Conservation (phyloP, 805 yeast genomes). For the Candida incommunis region DNA sequence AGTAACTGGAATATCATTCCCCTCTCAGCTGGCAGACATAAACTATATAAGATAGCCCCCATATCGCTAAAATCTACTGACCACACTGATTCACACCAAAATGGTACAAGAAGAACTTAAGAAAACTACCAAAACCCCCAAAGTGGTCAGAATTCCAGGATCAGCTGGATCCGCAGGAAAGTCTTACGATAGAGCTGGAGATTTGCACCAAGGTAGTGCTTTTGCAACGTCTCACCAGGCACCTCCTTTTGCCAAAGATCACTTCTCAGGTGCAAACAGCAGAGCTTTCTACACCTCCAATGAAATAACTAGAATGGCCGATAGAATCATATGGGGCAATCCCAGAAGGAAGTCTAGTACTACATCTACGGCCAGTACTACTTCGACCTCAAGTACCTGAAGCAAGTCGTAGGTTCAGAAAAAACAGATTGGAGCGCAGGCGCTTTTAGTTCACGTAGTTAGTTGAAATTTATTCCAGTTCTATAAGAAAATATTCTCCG, state of each 20-base stretch:
- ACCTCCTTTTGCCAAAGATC: neutral
- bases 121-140: neutral
- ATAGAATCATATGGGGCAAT: neutral
- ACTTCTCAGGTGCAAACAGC: neutral
- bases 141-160: neutral
- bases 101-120: neutral
- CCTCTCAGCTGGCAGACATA: too few species aligned
- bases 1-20: too few species aligned
- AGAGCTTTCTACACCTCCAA: neutral
- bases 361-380: neutral
- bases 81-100: too few species aligned
- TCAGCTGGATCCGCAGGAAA: neutral
- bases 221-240: neutral
- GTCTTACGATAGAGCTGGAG: neutral
- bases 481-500: too few species aligned
- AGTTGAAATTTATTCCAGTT: too few species aligned
- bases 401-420: too few species aligned
- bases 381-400: too few species aligned
- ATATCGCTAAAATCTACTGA: too few species aligned
- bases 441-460: too few species aligned
- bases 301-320: neutral
- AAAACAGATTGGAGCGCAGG: too few species aligned
- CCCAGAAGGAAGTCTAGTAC: neutral
- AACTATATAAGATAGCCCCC: too few species aligned
- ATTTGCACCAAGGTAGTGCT: neutral